Evolutionary conservation across 192 early-diverging fungal species (phyloP).

Genomic region (Spinellus fusiger): DNA sequence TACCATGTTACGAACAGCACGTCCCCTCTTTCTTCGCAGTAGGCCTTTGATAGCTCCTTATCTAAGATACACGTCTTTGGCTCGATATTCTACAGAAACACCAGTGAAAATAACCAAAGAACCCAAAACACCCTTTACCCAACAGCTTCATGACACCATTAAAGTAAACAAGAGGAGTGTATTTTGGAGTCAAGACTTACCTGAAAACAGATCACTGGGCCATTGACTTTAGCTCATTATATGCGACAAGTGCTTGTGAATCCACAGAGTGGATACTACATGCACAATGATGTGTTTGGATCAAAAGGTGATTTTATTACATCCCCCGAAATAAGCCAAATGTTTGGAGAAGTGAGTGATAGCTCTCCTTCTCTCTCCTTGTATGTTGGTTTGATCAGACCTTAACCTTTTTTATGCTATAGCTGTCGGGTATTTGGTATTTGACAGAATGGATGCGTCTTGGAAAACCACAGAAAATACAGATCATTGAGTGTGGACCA

Average conservation of each 20-base stretch:
- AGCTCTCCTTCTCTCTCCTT: conserved; percentile 4
- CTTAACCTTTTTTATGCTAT: neutral
- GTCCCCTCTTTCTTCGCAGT: too few relatives aligned
- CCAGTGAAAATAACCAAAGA: too few relatives aligned
- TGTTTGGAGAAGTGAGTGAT: conserved; percentile 87
- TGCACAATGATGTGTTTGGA: conserved; percentile 87
- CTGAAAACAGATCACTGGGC: conserved; percentile 49
- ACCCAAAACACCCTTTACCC: too few relatives aligned
- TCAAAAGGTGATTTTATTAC: conserved; percentile 89
- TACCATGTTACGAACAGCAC: too few relatives aligned
- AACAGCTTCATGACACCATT: too few relatives aligned
- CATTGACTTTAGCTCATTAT: conserved; percentile 77
- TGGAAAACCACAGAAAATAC: conserved; percentile 52
- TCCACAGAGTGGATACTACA: conserved; percentile 92
- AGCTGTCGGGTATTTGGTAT: conserved; percentile 86
- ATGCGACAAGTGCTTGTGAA: conserved; percentile 86
- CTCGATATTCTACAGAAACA: too few relatives aligned
- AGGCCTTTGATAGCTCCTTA: too few relatives aligned
- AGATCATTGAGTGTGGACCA: conserved; percentile 81
- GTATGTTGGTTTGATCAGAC: neutral
- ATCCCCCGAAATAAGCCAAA: conserved; percentile 94
- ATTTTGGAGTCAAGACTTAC: neutral
- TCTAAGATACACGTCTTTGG: too few relatives aligned
- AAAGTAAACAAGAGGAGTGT: too few relatives aligned
- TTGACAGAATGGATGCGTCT: conserved; percentile 73